Percentiles rank a stretch among this genome's conserved stretches.
Conservation (phyloP, 2,329 filamentous ascomycete species). For the Thelonectria blattea region DNA sequence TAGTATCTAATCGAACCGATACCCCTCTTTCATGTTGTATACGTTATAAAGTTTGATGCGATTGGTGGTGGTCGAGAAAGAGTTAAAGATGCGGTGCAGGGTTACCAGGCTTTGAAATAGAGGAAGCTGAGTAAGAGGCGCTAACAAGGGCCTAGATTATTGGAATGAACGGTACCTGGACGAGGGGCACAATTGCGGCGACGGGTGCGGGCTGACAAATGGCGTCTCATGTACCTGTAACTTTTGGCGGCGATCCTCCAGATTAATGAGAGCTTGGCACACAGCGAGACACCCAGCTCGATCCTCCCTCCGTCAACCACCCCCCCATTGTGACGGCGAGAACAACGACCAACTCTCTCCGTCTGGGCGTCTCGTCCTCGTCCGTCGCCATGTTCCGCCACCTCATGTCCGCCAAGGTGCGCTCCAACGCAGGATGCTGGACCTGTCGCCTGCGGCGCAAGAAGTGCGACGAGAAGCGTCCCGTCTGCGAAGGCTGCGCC, state of each 20-base stretch:
- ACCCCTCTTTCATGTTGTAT: not conserved
- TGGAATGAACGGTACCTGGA: constrained; percentile 5
- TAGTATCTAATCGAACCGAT: constrained; percentile 6
- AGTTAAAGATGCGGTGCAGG: too few species aligned
- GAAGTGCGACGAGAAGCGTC: constrained; percentile 63
- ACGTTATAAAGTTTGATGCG: not conserved
- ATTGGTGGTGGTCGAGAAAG: not conserved
- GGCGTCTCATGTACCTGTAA: constrained; percentile 12
- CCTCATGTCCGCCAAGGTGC: constrained; percentile 41
- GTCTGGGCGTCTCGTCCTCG: not conserved
- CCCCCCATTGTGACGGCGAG: not conserved
- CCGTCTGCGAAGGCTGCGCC: constrained; percentile 57
- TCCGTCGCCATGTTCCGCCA: constrained; percentile 35
- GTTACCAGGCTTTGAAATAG: too few species aligned
- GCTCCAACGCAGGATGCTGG: constrained; percentile 61
- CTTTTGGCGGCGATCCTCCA: constrained; percentile 23
- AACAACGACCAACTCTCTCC: not conserved
- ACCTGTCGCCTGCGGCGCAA: constrained; percentile 67
- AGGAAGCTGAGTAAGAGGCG: too few species aligned
- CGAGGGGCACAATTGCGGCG: not conserved
- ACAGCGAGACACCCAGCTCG: not conserved
- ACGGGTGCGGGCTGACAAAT: constrained; percentile 27
- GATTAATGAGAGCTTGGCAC: not conserved
- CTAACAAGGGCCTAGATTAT: not conserved
- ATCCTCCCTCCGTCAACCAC: not conserved